Conservation (phyloP, 2,329 filamentous ascomycete species). For the Sporothrix sp. region DNA sequence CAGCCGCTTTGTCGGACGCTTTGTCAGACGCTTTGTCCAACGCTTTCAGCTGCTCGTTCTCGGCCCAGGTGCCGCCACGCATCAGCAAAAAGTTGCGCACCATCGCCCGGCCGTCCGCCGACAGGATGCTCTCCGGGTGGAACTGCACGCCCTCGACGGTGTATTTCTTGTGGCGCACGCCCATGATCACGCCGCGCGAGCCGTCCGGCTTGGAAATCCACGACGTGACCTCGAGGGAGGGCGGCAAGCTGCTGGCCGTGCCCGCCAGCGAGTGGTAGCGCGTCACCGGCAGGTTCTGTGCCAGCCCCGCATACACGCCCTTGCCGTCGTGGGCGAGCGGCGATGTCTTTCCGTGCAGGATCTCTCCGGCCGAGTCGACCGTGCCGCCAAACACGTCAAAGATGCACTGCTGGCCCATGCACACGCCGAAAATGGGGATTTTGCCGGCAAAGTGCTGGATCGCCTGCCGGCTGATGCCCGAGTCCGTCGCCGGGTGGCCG, state of each 20-base stretch:
- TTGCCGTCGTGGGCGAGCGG: conserved; percentile 79
- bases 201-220: conserved; percentile 73
- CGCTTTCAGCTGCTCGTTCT: conserved; percentile 54
- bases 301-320: conserved; percentile 79
- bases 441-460: conserved; percentile 89
- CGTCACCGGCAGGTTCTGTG: conserved; percentile 76
- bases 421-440: conserved; percentile 92
- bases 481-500: conserved; percentile 83
- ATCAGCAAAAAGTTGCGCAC: conserved; percentile 84
- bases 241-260: conserved; percentile 75
- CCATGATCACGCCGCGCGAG: conserved; percentile 85
- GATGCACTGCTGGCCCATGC: conserved; percentile 99
- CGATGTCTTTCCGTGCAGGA: conserved; percentile 94
- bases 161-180: conserved; percentile 84
- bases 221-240: conserved; percentile 79
- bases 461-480: conserved; percentile 84
- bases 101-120: conserved; percentile 79
- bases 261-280: conserved; percentile 94
- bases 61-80: conserved; percentile 84
- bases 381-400: conserved; percentile 87
- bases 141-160: conserved; percentile 96
- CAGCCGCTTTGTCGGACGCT: conserved; percentile 19
- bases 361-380: conserved; percentile 88
- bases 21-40: conserved; percentile 18
- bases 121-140: conserved; percentile 94